Base-by-base conservation (phyloP, 2,329 filamentous ascomycete genomes). In the Fusarium sp. region DNA sequence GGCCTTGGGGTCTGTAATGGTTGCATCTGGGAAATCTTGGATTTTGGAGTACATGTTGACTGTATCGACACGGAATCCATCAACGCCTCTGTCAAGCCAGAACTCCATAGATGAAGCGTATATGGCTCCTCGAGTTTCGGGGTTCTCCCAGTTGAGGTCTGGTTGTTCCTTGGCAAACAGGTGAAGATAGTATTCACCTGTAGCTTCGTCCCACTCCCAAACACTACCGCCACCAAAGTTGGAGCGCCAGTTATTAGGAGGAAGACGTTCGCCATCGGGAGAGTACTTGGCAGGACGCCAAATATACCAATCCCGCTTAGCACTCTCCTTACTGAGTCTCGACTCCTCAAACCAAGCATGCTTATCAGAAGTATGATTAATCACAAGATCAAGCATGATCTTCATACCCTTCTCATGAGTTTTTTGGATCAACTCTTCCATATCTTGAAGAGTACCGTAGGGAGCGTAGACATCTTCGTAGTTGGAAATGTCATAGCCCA, bases 141-240 rank as follows among this genome's bases (percentile, higher is more conserved):
- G 84, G 61, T 91, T 92, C 75, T 94, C 91, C 92, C 92, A 96
- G 80, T 96, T 96, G n/a, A 96, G 84, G 73, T 96, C 93, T 0
- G 93, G 93, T 77, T 95, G 93, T 69, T 92, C 88, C 8, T 86
- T 86, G 9, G 90, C 89, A 78, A 93, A 97, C 13, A 96, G 84
- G 66, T 92, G 89, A 0, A 94, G 86, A 74, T 93, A 94, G 78
- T 93, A 94, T 79, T 94, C 91, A 49, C 85, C 84, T 0, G 91
- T 93, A n/a, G 80, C 77, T 70, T 92, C 88, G 73, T 94, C 92
- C 82, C 88, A 94, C 63, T 89, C 83, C 92, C 91, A 93, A 0
- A 86, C 88, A 56, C 86, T 86, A 18, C 85, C 86, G 32, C 84
- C 85, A 15, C 85, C 85, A 69, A 89, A 92, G 80, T 84, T 88